Percentiles rank a stretch among this genome's conserved stretches.
Evolutionary conservation across 2,329 filamentous ascomycete species (phyloP).

Genomic region (Alternaria solani): DNA sequence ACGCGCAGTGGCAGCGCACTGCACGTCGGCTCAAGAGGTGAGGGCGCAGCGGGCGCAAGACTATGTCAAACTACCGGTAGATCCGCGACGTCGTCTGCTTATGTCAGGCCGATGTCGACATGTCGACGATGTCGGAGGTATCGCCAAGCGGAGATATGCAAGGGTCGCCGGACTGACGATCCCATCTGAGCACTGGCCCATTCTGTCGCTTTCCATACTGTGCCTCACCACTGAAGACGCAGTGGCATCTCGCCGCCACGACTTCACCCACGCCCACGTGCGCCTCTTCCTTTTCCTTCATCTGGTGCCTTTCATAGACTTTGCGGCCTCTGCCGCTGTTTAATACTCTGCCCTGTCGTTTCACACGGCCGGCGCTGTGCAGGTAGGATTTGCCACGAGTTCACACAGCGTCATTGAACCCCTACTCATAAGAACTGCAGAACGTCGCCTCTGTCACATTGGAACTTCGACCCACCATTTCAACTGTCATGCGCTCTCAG

Average conservation of each 20-base stretch:
- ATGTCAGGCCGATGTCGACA: not conserved
- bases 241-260: slow-evolving; percentile 29
- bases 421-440: slow-evolving; percentile 46
- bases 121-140: slow-evolving; percentile 9
- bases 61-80: not conserved
- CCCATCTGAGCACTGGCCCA: slow-evolving; percentile 22
- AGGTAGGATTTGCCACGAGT: slow-evolving; percentile 54
- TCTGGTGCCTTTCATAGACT: slow-evolving; percentile 25
- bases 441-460: slow-evolving; percentile 52
- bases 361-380: slow-evolving; percentile 57
- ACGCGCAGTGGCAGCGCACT: too few species aligned
- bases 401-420: slow-evolving; percentile 29
- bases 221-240: slow-evolving; percentile 16
- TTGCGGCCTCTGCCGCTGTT: slow-evolving; percentile 45
- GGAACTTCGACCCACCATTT: slow-evolving; percentile 54
- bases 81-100: not conserved
- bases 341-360: slow-evolving; percentile 58
- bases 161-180: slow-evolving; percentile 19
- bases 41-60: not conserved
- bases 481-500: slow-evolving; percentile 46
- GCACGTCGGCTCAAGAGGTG: not conserved
- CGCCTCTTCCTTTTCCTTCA: slow-evolving; percentile 27
- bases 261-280: slow-evolving; percentile 25
- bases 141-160: slow-evolving; percentile 19
- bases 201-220: slow-evolving; percentile 36